These are phyloP conservation scores for Fusarium sp. DNA, from an alignment of 2,329 filamentous ascomycete species.

Conservation along the genomic window DNA sequence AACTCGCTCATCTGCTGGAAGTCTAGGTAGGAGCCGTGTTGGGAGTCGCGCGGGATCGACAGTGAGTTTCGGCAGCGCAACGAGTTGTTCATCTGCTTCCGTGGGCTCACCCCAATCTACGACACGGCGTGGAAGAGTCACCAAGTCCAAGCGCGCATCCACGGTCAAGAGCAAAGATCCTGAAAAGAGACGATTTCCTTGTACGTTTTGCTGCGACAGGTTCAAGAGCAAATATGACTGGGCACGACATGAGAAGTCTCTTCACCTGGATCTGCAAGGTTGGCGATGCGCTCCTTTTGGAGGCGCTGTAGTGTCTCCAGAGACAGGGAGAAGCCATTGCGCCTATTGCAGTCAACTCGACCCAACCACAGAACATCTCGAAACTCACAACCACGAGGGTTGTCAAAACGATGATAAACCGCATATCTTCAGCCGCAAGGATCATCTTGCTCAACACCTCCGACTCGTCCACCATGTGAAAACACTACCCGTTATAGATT, in stretches of 20 bases:
- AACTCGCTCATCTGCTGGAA: constrained; percentile 25
- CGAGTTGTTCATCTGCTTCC: constrained; percentile 36
- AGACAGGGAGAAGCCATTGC: constrained; percentile 43
- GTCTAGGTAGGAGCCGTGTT: constrained; percentile 16
- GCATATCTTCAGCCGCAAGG: constrained; percentile 49
- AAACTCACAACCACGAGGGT: constrained; percentile 38
- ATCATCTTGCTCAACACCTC: constrained; percentile 52
- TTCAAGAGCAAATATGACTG: constrained; percentile 48
- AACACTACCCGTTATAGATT: constrained; percentile 56
- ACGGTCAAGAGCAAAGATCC: constrained; percentile 1
- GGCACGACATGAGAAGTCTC: constrained; percentile 41
- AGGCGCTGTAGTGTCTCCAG: constrained; percentile 28
- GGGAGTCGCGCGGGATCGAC: constrained; percentile 34
- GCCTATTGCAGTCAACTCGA: constrained; percentile 46
- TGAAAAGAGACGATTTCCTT: constrained; percentile 32
- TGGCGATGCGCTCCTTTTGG: constrained; percentile 46
- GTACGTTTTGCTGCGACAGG: constrained; percentile 44
- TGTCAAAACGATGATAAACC: constrained; percentile 25
- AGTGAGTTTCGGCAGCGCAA: constrained; percentile 33
- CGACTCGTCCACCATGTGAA: constrained; percentile 52
- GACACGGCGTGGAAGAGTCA: constrained; percentile 12
- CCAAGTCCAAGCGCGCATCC: constrained; percentile 16
- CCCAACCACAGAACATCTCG: constrained; percentile 42
- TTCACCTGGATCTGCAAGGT: constrained; percentile 41
- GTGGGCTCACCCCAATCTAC: constrained; percentile 8